A percentile compares a stretch with the other conserved stretches of the same genome.
phyloP scores from a whole-genome alignment of 805 yeast genomes.

The Yarrowia alimentaria region DNA sequence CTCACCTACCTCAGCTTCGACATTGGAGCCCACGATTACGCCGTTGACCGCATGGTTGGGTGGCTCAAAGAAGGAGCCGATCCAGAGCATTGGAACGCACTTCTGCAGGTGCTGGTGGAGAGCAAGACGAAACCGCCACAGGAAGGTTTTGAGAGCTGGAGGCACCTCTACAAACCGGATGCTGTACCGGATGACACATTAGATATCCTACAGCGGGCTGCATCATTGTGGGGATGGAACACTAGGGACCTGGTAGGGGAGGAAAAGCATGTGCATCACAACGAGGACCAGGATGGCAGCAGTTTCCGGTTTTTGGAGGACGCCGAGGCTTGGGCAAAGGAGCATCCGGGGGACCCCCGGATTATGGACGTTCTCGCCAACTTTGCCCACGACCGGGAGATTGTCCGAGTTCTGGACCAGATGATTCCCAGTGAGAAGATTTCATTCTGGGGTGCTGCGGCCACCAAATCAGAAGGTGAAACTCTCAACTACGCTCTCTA shows the following conservation, averaged over 20 bases:
- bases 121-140: conserved; percentile 2
- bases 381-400: conserved; percentile 2
- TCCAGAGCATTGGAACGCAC: conserved; percentile 3
- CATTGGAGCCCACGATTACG: conserved; percentile 6
- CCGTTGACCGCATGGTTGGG: conserved; percentile 13
- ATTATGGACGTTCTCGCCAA: not conserved
- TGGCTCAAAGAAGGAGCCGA: conserved; percentile 6
- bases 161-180: not conserved
- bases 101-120: conserved; percentile 4
- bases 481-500: conserved; percentile 9
- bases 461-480: not conserved
- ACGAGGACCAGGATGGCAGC: no score
- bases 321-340: not conserved
- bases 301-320: conserved; percentile 11
- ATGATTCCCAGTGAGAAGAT: conserved; percentile 1
- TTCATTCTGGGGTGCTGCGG: conserved; percentile 19
- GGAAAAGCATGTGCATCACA: no score
- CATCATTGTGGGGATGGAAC: conserved; percentile 23
- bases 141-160: conserved; percentile 4
- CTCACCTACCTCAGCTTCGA: conserved; percentile 8
- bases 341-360: conserved; percentile 7
- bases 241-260: no score
- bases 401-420: not conserved
- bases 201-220: conserved; percentile 1
- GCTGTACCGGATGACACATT: conserved; percentile 5